Conservation (phyloP, 1,139 yeast species). For the Lodderomyces oxycetoniae region DNA sequence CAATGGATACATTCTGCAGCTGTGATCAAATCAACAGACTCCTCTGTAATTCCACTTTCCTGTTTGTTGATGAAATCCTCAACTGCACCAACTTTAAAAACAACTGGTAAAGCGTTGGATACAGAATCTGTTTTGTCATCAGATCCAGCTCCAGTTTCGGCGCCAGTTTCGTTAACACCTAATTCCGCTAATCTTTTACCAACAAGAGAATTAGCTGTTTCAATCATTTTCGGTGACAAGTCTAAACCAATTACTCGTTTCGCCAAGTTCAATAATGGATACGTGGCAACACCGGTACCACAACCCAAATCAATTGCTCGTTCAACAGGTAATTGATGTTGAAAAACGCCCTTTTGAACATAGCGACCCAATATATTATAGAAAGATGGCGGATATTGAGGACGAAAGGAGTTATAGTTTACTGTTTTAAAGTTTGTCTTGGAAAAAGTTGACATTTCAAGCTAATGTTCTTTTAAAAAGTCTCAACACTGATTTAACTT, state of each 20-base stretch:
- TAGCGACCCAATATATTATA: constrained; percentile 39
- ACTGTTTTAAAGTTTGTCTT: constrained; percentile 53
- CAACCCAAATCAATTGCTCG: constrained; percentile 36
- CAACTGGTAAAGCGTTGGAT: constrained; percentile 19
- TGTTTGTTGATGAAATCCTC: constrained; percentile 26
- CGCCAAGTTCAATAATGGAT: constrained; percentile 31
- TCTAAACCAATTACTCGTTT: constrained; percentile 33
- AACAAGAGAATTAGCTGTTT: constrained; percentile 29
- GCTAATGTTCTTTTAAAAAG: too few species aligned
- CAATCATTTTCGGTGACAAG: constrained; percentile 31
- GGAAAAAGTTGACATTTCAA: constrained; percentile 61
- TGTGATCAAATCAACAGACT: constrained; percentile 33
- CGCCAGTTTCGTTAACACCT: constrained; percentile 20
- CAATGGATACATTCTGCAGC: constrained; percentile 48
- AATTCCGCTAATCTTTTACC: constrained; percentile 15
- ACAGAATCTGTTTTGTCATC: too few species aligned
- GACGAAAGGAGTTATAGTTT: constrained; percentile 59
- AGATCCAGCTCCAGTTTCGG: too few species aligned
- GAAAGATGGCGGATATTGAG: constrained; percentile 57
- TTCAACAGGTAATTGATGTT: constrained; percentile 16
- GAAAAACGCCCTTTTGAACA: constrained; percentile 14
- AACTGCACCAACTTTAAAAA: constrained; percentile 32
- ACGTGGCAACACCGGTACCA: constrained; percentile 40
- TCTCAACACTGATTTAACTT: too few species aligned
- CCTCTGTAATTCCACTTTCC: constrained; percentile 14